phyloP scores from a whole-genome alignment of 169 alveolate genomes.

The Plasmodium falciparum region DNA sequence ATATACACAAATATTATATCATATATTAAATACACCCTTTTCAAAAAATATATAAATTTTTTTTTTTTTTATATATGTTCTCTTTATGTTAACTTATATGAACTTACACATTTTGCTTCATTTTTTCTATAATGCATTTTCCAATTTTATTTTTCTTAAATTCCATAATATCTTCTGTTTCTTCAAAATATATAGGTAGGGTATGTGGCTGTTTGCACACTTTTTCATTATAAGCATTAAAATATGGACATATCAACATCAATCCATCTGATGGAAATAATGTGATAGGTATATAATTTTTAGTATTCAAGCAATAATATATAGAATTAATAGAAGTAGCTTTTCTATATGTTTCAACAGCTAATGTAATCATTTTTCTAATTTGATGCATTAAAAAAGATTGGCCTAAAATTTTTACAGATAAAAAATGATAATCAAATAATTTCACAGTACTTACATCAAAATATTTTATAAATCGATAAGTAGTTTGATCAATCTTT shows the following conservation, averaged over 20 bases:
- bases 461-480: slow-evolving; percentile 85
- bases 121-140: slow-evolving; percentile 26
- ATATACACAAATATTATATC: too few species aligned
- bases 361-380: slow-evolving; percentile 87
- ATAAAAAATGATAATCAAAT: slow-evolving; percentile 65
- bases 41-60: too few species aligned
- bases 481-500: slow-evolving; percentile 81
- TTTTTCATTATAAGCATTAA: slow-evolving; percentile 58
- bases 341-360: slow-evolving; percentile 84
- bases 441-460: slow-evolving; percentile 69
- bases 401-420: slow-evolving; percentile 86
- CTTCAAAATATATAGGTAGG: slow-evolving; percentile 21
- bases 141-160: slow-evolving; percentile 41
- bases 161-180: slow-evolving; percentile 17
- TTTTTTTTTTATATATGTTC: too few species aligned
- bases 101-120: slow-evolving; percentile 40
- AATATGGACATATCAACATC: slow-evolving; percentile 74
- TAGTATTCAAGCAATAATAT: slow-evolving; percentile 75
- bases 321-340: slow-evolving; percentile 86
- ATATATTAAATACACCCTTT: too few species aligned
- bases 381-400: slow-evolving; percentile 89
- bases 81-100: too few species aligned
- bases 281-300: slow-evolving; percentile 72
- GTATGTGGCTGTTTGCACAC: slow-evolving; percentile 50
- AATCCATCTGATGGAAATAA: slow-evolving; percentile 86